Base-by-base conservation (phyloP, 2,329 filamentous ascomycete genomes). In the Colletotrichum sp. region DNA sequence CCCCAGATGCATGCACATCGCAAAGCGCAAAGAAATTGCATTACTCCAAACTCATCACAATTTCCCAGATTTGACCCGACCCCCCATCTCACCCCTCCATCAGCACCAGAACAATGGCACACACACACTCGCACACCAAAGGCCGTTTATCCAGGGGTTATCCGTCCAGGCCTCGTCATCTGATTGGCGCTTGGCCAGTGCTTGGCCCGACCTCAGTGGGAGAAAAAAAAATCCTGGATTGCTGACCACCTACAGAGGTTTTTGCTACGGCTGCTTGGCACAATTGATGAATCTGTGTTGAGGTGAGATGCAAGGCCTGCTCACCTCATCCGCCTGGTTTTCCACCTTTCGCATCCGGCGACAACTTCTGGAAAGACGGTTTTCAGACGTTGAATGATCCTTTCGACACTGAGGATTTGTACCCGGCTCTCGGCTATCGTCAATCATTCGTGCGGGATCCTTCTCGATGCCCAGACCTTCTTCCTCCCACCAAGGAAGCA, bases 181-280 rank as follows among this genome's bases (percentile, higher is more conserved):
- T 74, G 70, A 73, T 74, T 73, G 72, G 72, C 29, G 63, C 69
- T 73, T 73, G 59, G 69, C 34, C 62, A 36, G 62, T 29, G 36
- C 69, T 74, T 63, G 72, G 72, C 68, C 57, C 34, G 68, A 43
- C 63, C 0, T 51, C 43, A 51, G 43, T n/a, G 38, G 38, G 38
- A 43, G 7, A 18, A 4, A 51, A 51, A 16, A 47, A 21, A 51
- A 51, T 51, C 43, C 43, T 51, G 43, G 43, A 51, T 21, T 59
- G 31, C 57, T 59, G 57, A 59, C 57, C 18, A 57, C 24, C 24
- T 29, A 57, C 24, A 57, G 27, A 57, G 21, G 54, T 57, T 29
- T 29, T 29, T 12, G 54, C 27, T 57, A 16, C 6, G 18, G 54
- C 54, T 47, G 43, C 43, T 51, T 51, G 43, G 43, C n/a, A 51